Conservation (phyloP, 2,329 filamentous ascomycete genomes). For the Chrysosporium keratinophilum region DNA sequence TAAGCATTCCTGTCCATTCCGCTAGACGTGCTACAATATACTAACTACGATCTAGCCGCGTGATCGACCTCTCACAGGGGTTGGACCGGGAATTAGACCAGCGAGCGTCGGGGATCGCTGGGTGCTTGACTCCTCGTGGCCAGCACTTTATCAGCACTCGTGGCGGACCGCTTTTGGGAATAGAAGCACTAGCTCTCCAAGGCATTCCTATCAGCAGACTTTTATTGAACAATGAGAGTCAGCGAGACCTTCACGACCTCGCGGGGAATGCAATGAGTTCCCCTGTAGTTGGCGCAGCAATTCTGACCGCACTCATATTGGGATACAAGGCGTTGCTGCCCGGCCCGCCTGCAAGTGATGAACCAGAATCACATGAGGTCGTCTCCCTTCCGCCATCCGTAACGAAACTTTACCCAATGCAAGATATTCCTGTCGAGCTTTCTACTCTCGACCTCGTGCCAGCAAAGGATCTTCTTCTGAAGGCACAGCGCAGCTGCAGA, state of each 20-base stretch:
- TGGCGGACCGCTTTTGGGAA: slow-evolving; percentile 51
- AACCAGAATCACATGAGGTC: neutral
- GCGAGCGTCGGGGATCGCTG: slow-evolving; percentile 46
- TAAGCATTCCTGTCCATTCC: slow-evolving; percentile 19
- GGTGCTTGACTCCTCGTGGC: slow-evolving; percentile 59
- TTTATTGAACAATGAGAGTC: slow-evolving; percentile 52
- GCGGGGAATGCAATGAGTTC: slow-evolving; percentile 73
- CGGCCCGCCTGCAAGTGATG: slow-evolving; percentile 9
- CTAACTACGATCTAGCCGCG: slow-evolving; percentile 23
- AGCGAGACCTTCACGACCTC: slow-evolving; percentile 55
- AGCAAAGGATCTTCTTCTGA: slow-evolving; percentile 17
- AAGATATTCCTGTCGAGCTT: slow-evolving; percentile 15
- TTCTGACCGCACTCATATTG: slow-evolving; percentile 49
- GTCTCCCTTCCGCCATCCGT: neutral
- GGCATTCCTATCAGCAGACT: slow-evolving; percentile 56
- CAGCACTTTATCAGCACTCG: slow-evolving; percentile 51
- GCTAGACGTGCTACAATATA: neutral
- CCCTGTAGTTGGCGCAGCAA: slow-evolving; percentile 56
- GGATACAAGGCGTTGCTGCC: slow-evolving; percentile 24
- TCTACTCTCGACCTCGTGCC: slow-evolving; percentile 10
- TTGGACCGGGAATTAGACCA: slow-evolving; percentile 49
- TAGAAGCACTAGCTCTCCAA: slow-evolving; percentile 55
- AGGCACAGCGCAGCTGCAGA: slow-evolving; percentile 30
- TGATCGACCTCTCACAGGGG: slow-evolving; percentile 61
- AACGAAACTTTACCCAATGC: slow-evolving; percentile 15